Percentiles rank a stretch among this genome's conserved stretches.
phyloP scores from a whole-genome alignment of 2,329 filamentous ascomycete genomes.

The Phialocephala subalpina region DNA sequence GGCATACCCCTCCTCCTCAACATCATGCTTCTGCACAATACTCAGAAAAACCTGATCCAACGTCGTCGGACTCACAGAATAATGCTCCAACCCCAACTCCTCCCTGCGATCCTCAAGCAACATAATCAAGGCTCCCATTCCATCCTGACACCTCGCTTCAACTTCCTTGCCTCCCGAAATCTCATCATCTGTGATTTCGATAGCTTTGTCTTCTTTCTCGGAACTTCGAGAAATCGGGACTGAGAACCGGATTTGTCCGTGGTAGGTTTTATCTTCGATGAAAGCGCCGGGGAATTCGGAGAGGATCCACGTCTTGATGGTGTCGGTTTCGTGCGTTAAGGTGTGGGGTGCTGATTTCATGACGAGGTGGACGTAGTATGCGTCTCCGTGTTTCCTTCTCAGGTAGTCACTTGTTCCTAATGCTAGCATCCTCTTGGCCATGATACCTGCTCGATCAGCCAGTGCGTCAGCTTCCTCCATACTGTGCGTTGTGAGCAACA shows the following conservation, averaged over 20 bases:
- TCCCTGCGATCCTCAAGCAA: constrained; percentile 76
- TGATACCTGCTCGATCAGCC: constrained; percentile 83
- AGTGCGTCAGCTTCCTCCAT: constrained; percentile 97
- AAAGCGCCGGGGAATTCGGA: constrained; percentile 67
- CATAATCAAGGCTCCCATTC: constrained; percentile 74
- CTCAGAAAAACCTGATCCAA: constrained; percentile 90
- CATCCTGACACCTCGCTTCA: constrained; percentile 23
- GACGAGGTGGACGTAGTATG: constrained; percentile 83
- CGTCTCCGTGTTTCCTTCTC: constrained; percentile 77
- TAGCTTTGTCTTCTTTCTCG: neutral
- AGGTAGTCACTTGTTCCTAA: constrained; percentile 79
- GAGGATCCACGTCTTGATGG: constrained; percentile 71
- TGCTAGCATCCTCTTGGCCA: constrained; percentile 86
- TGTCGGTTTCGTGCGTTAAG: constrained; percentile 69
- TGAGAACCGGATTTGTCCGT: constrained; percentile 88
- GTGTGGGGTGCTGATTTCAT: constrained; percentile 79
- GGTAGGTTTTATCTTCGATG: constrained; percentile 78
- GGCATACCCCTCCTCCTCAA: constrained; percentile 74
- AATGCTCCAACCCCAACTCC: constrained; percentile 79
- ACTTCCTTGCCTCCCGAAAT: constrained; percentile 31
- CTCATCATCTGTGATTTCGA: constrained; percentile 34
- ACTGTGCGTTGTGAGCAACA: constrained; percentile 89
- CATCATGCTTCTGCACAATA: constrained; percentile 82
- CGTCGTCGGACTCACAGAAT: constrained; percentile 85
- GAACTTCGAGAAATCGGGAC: constrained; percentile 62